Conservation (phyloP, 345 rosid genomes). For the Diplotaxis tenuifolia region DNA sequence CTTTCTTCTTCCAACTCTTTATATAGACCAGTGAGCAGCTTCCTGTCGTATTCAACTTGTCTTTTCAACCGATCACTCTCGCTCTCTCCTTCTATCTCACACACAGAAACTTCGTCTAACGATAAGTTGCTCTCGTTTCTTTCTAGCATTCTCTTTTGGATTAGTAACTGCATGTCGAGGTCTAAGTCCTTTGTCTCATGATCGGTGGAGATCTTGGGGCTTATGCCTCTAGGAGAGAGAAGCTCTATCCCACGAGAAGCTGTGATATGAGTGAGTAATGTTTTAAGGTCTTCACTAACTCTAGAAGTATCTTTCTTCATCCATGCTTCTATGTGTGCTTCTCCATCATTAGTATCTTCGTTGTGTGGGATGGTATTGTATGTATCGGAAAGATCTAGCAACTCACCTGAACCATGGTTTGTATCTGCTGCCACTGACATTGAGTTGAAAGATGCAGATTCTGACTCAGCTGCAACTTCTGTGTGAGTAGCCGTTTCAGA, state of each 20-base stretch:
- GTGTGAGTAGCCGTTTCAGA: constrained; percentile 22
- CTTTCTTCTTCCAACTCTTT: constrained; percentile 95
- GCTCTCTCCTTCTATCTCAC: constrained; percentile 88
- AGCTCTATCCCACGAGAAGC: constrained; percentile 62
- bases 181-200: constrained; percentile 44
- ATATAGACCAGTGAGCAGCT: constrained; percentile 49
- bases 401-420: constrained; percentile 41
- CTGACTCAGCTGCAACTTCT: constrained; percentile 23
- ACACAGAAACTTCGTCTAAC: constrained; percentile 65
- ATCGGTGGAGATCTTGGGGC: constrained; percentile 61
- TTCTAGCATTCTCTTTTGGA: constrained; percentile 69
- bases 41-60: constrained; percentile 80
- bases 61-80: constrained; percentile 69
- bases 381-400: constrained; percentile 75
- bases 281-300: constrained; percentile 65
- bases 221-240: constrained; percentile 46
- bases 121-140: constrained; percentile 88
- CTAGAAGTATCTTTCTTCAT: constrained; percentile 66
- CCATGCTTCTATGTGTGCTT: constrained; percentile 56
- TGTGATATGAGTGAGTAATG: constrained; percentile 75
- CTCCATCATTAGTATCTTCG: constrained; percentile 51
- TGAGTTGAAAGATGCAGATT: constrained; percentile 36
- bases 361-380: constrained; percentile 66
- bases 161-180: constrained; percentile 54
- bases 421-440: constrained; percentile 40